phyloP scores from a whole-genome alignment of 495 filamentous ascomycete species.

The Xylaria scruposa region DNA sequence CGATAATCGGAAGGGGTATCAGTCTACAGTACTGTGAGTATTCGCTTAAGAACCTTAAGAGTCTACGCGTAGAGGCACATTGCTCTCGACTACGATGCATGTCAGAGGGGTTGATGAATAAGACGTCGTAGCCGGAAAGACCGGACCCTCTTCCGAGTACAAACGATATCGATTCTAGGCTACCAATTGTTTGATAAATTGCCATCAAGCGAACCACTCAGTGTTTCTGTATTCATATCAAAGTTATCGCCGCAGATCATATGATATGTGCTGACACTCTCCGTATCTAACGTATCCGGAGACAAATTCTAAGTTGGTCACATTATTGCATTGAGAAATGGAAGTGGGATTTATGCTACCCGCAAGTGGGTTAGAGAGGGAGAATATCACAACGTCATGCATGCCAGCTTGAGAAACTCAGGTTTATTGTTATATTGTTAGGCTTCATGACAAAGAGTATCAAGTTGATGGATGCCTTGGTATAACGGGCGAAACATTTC shows the following conservation, averaged over 20 bases:
- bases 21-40: not conserved
- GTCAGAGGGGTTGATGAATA: not conserved
- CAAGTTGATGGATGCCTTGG: no score
- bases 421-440: no score
- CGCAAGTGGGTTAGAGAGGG: no score
- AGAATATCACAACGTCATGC: no score
- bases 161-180: not conserved
- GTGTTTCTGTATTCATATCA: no score
- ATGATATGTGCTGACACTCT: not conserved
- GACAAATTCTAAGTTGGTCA: not conserved
- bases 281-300: not conserved
- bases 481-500: no score
- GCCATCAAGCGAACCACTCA: not conserved
- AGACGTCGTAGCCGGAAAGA: constrained; percentile 5
- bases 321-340: not conserved
- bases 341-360: not conserved
- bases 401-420: no score
- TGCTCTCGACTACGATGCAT: constrained; percentile 1
- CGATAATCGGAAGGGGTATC: not conserved
- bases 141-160: not conserved
- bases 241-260: not conserved
- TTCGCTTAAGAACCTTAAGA: not conserved
- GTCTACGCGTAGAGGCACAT: not conserved
- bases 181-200: not conserved
- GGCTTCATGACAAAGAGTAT: no score